phyloP scores from a whole-genome alignment of 768 basidiomycete genomes.

The Mrakia gelida region DNA sequence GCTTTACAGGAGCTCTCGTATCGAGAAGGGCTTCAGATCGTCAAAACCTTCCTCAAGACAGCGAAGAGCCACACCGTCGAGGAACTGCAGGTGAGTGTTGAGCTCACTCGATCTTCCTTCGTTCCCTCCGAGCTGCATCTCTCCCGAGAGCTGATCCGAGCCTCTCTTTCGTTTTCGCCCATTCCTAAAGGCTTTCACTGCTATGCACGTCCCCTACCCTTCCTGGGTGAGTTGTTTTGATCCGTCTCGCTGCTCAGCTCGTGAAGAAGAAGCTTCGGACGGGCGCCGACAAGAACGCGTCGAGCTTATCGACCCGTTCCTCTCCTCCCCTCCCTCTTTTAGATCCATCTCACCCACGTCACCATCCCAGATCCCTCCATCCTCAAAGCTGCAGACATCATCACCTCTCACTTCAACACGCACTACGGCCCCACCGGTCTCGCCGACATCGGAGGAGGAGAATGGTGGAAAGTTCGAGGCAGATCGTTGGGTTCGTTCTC shows the following conservation, averaged over 20 bases:
- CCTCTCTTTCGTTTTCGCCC: background rate
- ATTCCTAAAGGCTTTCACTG: conserved; percentile 11
- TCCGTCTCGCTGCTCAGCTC: background rate
- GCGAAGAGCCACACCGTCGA: conserved; percentile 25
- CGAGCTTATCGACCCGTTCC: background rate
- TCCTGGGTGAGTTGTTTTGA: background rate
- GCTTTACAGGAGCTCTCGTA: background rate
- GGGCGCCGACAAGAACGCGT: background rate
- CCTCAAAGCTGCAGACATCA: background rate
- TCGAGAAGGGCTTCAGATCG: conserved; percentile 7
- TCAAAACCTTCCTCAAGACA: conserved; percentile 13
- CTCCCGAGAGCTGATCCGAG: too few species aligned
- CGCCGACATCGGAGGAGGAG: conserved; percentile 22
- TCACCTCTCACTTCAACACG: conserved; percentile 13
- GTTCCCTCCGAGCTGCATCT: background rate
- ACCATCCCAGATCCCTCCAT: conserved; percentile 10
- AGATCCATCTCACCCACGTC: conserved; percentile 27
- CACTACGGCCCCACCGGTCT: conserved; percentile 15
- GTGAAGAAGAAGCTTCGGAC: background rate
- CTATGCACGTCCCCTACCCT: conserved; percentile 26
- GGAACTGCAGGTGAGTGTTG: conserved; percentile 16
- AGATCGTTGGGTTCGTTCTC: conserved; percentile 52
- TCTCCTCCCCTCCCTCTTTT: background rate
- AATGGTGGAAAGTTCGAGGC: conserved; percentile 28
- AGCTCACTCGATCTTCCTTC: background rate